phyloP scores from a whole-genome alignment of 2,329 filamentous ascomycete species.

The Sarocladium oryzae region DNA sequence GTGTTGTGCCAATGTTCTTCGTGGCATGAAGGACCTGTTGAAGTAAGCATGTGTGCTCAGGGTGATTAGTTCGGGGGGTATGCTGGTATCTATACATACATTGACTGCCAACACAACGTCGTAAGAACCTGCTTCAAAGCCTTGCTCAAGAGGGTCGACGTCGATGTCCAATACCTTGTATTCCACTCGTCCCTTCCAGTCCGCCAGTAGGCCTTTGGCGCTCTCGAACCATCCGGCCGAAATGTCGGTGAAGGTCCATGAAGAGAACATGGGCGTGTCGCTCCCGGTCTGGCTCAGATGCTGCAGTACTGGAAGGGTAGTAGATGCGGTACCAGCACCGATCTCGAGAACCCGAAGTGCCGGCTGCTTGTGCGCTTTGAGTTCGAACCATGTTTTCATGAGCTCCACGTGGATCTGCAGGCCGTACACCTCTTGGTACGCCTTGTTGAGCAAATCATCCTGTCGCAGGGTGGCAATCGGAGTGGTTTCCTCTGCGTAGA shows the following conservation, averaged over 20 bases:
- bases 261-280: not conserved
- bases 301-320: not conserved
- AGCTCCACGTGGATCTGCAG: constrained; percentile 9
- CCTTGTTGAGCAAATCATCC: too few species aligned
- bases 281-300: not conserved
- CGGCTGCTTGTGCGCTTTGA: constrained; percentile 11
- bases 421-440: too few species aligned
- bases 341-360: constrained; percentile 9
- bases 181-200: constrained; percentile 16
- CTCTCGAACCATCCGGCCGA: constrained; percentile 31
- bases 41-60: too few species aligned
- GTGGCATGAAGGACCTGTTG: constrained; percentile 12
- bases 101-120: constrained; percentile 10
- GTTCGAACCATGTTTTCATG: too few species aligned
- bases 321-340: constrained; percentile 1
- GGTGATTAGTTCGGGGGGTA: too few species aligned
- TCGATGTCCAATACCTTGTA: constrained; percentile 15
- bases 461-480: too few species aligned
- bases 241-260: constrained; percentile 40
- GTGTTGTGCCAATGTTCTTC: not conserved
- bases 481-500: too few species aligned
- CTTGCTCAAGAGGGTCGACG: not conserved
- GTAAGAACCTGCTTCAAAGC: constrained; percentile 4
- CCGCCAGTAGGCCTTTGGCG: constrained; percentile 16
- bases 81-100: too few species aligned